Evolutionary conservation across 1,139 yeast species (phyloP), one percentile per base, ranked within the genome.

Genomic region (Lodderomyces parapsilosis): DNA sequence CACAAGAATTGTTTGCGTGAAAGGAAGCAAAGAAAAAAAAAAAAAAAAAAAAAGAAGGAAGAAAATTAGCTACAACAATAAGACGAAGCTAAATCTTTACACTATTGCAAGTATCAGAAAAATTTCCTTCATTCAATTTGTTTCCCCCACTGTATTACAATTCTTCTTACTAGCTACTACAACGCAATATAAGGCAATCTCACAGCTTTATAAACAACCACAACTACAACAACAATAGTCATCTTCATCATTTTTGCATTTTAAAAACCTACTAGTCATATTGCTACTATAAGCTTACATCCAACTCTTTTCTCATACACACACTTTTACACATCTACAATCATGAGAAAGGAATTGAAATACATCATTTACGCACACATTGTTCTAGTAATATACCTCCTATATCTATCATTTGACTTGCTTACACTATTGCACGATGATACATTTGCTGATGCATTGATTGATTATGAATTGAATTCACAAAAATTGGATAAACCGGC

Each of bases 341-440:
- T n/a, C 17, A 74, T 80, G 80, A 76, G 74, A 59, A 80, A 74
- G 58, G 91, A 85, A 58, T 62, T 84, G 42, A 78, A 78, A 52
- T 77, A 75, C 53, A 71, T 86, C 43, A 57, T 85, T 38, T 71
- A 75, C 60, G 81, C 78, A 15, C 90, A 86, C 55, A 55, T 78
- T 14, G 59, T 72, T 15, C 55, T 88, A 24, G 68, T 86, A 22
- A 49, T 77, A 10, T 79, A 80, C 51, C 66, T 86, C 20, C 62
- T 81, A 6, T 86, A 81, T 60, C 76, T 78, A 56, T 77, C 86
- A 6, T 83, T 81, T 55, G 96, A 89, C 62, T 72, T 90, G 46
- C 80, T 90, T 50, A 80, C 94, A 7, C 67, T 91, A 44, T 71
- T 87, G 17, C 73, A 85, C 52, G 96, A 89, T 58, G 89, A 84